Evolutionary conservation across 139 green algal genomes (phyloP).

Genomic region (Ostreobium quekettii): DNA sequence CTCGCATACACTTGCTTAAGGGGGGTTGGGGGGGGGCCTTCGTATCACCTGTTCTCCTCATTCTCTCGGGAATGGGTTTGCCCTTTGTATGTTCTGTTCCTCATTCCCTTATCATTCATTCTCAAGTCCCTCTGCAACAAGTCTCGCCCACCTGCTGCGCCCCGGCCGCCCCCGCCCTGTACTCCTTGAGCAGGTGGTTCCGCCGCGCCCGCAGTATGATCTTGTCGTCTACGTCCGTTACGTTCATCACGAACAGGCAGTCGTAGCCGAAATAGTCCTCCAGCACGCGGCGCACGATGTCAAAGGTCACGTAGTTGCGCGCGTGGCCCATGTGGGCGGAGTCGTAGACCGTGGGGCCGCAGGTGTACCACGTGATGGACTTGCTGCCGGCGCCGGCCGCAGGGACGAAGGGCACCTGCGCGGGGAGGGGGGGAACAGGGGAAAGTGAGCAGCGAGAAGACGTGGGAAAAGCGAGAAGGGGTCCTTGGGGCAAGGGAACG

Average conservation of each 20-base stretch:
- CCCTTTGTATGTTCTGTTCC: no score
- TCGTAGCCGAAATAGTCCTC: constrained; percentile 97
- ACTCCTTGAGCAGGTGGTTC: constrained; percentile 78
- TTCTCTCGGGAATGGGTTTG: no score
- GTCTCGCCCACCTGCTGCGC: constrained; percentile 21
- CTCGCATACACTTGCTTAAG: no score
- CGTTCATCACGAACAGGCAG: constrained; percentile 91
- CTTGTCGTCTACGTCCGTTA: constrained; percentile 99
- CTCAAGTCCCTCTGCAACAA: neutral
- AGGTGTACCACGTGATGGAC: constrained; percentile 87
- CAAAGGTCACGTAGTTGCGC: constrained; percentile 96
- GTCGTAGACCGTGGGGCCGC: constrained; percentile 96
- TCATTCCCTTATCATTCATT: no score
- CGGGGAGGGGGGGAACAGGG: no score
- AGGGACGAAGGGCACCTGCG: constrained; percentile 76
- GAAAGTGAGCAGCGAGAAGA: no score
- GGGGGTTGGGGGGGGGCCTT: no score
- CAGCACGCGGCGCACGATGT: constrained; percentile 90
- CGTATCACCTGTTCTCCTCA: no score
- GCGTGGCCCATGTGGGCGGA: constrained; percentile 88
- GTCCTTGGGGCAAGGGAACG: no score
- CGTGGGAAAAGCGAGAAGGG: no score
- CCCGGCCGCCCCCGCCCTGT: constrained; percentile 27
- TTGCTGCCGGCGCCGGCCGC: constrained; percentile 44
- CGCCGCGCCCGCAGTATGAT: constrained; percentile 88